Evolutionary conservation across 2,329 filamentous ascomycete genomes (phyloP), one percentile per base, ranked within the genome.

Genomic region (Ophiostoma sp.): DNA sequence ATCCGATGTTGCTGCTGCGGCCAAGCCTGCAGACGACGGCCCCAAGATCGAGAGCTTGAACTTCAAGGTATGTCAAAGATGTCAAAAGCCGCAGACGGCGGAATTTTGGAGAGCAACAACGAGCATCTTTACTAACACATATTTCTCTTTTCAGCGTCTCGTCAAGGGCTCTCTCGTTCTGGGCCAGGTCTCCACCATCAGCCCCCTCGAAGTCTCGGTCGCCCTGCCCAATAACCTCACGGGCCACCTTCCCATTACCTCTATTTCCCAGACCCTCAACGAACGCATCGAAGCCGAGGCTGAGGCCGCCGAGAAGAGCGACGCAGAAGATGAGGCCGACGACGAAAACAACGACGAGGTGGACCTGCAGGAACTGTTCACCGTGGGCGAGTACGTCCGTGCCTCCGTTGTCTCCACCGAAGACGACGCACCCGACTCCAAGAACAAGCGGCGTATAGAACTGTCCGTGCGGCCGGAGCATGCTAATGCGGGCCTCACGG

Each of bases 191-290:
- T 91, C 90, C 55, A 90, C 92, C 75, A 94, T 99, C 81, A 95
- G 92, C 76, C 84, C 89, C 72, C 88, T 94, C 78, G 91, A 97
- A 79, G 84, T 99, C 77, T 89, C 91, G 64, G 85, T 99, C 71
- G 90, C 94, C 25, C 86, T 99, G 12, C 95, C 96, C 19, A 99
- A 99, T 83, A 98, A 97, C 80, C 88, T 99, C 42, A 91, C 89
- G 66, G 97, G 96, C 66, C 96, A 94, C 81, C 91, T 97, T 7
- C 91, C 96, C 25, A 90, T 98, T 77, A 97, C 95, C n/a, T 89
- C 93, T n/a, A 88, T 99, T 69, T 99, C 96, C 2, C 89, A 93
- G 74, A 85, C 89, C 76, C 85, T 98, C 75, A 97, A 92, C 39
- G 84, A 91, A 75, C 91, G 90, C 76, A 88, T 99, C 52, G 91